Evolutionary conservation across 768 basidiomycete genomes (phyloP), one percentile per base, ranked within the genome.

Genomic region (Tephrocybe sp.): DNA sequence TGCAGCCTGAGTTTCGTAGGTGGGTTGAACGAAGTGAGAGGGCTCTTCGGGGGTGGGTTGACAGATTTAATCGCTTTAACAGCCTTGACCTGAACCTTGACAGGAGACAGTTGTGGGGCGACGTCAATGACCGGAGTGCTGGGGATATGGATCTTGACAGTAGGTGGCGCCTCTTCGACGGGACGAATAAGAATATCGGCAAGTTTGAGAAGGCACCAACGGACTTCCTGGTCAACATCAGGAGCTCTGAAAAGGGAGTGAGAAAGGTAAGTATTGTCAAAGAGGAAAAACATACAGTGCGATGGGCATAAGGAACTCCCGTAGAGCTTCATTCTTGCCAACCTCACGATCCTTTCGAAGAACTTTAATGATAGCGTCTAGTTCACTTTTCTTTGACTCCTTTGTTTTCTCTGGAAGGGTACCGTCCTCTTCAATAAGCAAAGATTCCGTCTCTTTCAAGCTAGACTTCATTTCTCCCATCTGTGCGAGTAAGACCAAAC

Each of bases 161-260:
- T 93, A 1, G 95, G 95, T 5, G 88, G 74, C 1, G 84, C 78
- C 68, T 98, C 96, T 51, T 91, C 85, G 3, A 84, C 74, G 20
- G 91, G 88, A 45, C 86, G 84, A 58, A 95, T 86, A 37, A 93
- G 79, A 17, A 96, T 76, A 60, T 98, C 96, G 4, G 91, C 92
- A 20, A 97, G 73, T 68, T 98, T 98, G 61, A 98, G 76, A 43
- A 96, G 72, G 57, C 88, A 91, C 84, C 93, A 91, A 40, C 94
- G 86, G 34, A 95, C 88, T 70, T 96, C 90, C 61, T 90, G 79
- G 65, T 97, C 93, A 48, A 84, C 77, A 53, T 87, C 84, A 0
- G 86, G 77, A 26, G 85, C 81, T 26, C 92, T 94, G 15, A 53
- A 42, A 28, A 20, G 48, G 7, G 49, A 62, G 8, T 54, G 44